These are phyloP conservation scores for Aspergillus taichungensis DNA, from an alignment of 495 filamentous ascomycete genomes.

Conservation along the genomic window DNA sequence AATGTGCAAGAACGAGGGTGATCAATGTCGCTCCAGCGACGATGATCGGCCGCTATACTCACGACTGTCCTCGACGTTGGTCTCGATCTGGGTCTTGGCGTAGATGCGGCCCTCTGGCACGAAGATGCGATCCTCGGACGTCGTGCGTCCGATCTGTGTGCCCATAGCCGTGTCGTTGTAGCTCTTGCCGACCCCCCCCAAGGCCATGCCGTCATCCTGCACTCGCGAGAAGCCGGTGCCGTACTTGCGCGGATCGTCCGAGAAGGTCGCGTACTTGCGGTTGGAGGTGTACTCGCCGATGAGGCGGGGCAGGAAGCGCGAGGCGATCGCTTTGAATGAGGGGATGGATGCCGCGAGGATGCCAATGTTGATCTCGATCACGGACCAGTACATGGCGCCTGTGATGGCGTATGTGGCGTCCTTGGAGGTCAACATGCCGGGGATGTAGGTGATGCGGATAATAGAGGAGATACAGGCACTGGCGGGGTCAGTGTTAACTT, in stretches of 20 bases:
- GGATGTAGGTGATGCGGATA: constrained; percentile 34
- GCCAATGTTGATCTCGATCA: constrained; percentile 36
- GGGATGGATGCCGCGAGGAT: constrained; percentile 34
- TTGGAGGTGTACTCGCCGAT: constrained; percentile 31
- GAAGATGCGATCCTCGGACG: constrained; percentile 29
- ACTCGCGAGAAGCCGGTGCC: no score
- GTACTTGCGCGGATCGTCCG: no score
- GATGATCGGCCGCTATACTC: constrained; percentile 2
- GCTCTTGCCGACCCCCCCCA: constrained; percentile 4
- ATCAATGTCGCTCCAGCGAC: no score
- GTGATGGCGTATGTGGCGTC: constrained; percentile 32
- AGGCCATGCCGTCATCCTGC: no score
- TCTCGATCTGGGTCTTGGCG: constrained; percentile 30
- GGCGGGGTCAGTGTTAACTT: not conserved
- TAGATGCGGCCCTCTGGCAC: constrained; percentile 30
- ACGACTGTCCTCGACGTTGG: constrained; percentile 22
- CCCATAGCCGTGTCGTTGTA: constrained; percentile 18
- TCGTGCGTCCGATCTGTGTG: constrained; percentile 18
- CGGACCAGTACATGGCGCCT: constrained; percentile 38
- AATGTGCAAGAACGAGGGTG: no score
- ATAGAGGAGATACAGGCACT: constrained; percentile 36
- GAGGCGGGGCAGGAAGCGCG: constrained; percentile 30
- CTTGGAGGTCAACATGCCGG: constrained; percentile 24
- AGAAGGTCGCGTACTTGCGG: no score
- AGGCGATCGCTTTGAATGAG: constrained; percentile 35